Conservation (phyloP, 2,329 filamentous ascomycete genomes). For the Phyllosticta paracitricarpa region DNA sequence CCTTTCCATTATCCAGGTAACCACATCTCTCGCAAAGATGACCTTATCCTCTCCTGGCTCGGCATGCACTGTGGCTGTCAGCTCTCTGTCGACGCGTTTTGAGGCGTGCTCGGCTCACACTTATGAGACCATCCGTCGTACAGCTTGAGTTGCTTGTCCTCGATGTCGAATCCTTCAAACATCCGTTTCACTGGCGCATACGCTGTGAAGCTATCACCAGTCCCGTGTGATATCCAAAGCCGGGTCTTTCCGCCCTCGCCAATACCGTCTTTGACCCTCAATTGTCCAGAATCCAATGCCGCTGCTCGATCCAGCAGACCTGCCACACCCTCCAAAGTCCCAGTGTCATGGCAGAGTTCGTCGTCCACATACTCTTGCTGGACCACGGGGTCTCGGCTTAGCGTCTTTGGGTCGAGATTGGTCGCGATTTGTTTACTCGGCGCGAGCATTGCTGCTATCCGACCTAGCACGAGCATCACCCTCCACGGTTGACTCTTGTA, state of each 20-base stretch:
- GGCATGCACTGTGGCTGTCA: constrained; percentile 22
- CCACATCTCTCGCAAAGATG: constrained; percentile 25
- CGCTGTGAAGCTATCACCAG: constrained; percentile 59
- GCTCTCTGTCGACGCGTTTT: neutral
- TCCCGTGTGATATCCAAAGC: constrained; percentile 68
- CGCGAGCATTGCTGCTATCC: constrained; percentile 56
- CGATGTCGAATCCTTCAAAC: constrained; percentile 46
- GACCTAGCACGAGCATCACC: constrained; percentile 55
- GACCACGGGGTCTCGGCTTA: constrained; percentile 59
- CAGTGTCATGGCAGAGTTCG: constrained; percentile 66
- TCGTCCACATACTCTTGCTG: constrained; percentile 54
- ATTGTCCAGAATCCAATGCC: constrained; percentile 47
- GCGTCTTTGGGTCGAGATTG: constrained; percentile 50
- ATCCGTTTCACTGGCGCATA: constrained; percentile 56
- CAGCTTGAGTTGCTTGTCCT: constrained; percentile 59
- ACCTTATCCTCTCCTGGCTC: constrained; percentile 26
- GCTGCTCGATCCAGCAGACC: constrained; percentile 66
- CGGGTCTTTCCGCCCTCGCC: constrained; percentile 48
- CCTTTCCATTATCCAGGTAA: constrained; percentile 25
- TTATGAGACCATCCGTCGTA: constrained; percentile 77
- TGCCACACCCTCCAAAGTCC: constrained; percentile 71
- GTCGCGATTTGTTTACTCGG: constrained; percentile 59
- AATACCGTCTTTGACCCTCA: constrained; percentile 32
- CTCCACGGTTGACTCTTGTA: constrained; percentile 52
- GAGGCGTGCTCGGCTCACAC: constrained; percentile 27